phyloP scores from a whole-genome alignment of 164 flowering plant species.

The Umbellularia californica region DNA sequence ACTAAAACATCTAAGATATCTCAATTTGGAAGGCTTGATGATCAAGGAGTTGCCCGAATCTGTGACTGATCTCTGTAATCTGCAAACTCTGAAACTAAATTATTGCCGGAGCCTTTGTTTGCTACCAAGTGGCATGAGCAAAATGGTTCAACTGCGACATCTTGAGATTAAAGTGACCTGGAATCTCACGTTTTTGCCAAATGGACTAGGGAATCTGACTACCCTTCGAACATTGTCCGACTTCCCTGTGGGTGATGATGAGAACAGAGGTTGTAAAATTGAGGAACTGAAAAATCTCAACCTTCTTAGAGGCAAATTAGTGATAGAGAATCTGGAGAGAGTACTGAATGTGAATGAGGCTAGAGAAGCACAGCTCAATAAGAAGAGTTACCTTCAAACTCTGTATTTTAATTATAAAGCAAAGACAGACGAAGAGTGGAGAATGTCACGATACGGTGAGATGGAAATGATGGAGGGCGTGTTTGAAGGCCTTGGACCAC shows the following conservation, averaged over 20 bases:
- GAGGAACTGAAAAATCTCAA: neutral
- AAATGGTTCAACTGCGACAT: neutral
- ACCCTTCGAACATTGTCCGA: neutral
- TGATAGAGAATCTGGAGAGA: neutral
- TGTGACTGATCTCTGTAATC: neutral
- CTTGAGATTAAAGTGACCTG: neutral
- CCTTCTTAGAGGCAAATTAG: neutral
- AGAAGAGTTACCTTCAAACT: neutral
- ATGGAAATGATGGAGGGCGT: neutral
- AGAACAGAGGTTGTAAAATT: neutral
- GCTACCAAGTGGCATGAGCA: neutral
- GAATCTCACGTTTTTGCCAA: neutral
- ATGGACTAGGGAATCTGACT: neutral
- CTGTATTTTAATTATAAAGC: neutral
- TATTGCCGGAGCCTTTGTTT: neutral
- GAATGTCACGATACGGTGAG: neutral
- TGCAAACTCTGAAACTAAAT: neutral
- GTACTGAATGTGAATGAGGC: neutral
- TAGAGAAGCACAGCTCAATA: neutral
- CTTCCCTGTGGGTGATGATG: neutral
- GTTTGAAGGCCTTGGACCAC: conserved; percentile 2
- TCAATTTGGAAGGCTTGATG: neutral
- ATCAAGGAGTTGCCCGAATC: neutral
- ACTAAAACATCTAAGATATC: neutral
- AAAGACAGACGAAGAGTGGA: neutral